These are phyloP conservation scores for Zea luxurians DNA, from an alignment of 176 grass and related monocot genomes.

Conservation along the genomic window DNA sequence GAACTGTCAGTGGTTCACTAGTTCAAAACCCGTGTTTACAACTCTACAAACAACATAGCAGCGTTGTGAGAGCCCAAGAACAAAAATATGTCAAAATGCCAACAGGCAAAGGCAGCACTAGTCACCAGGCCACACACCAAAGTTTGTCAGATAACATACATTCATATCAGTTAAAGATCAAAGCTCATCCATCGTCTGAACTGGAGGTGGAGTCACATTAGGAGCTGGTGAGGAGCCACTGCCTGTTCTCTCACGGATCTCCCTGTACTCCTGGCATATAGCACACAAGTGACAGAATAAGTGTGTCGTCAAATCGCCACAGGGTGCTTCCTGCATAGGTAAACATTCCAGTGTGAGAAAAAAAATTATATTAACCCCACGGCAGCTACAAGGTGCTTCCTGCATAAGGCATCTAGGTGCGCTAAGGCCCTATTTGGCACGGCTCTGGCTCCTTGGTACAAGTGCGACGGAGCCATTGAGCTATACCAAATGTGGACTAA, in stretches of 20 bases:
- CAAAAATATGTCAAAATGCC: conserved; percentile 15
- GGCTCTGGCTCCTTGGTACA: too few species aligned
- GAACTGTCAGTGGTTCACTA: not conserved
- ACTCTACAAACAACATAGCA: not conserved
- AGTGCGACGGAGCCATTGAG: too few species aligned
- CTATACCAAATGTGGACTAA: not conserved
- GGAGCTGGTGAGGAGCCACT: conserved; percentile 27
- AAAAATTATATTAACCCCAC: too few species aligned
- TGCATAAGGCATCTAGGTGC: conserved; percentile 24
- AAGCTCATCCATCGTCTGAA: conserved; percentile 68
- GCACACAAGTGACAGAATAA: conserved; percentile 90
- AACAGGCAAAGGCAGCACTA: not conserved
- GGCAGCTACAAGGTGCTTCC: conserved; percentile 67
- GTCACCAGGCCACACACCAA: not conserved
- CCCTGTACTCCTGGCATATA: conserved; percentile 89
- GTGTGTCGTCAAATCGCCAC: conserved; percentile 78
- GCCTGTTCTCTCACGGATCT: conserved; percentile 69
- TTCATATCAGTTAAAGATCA: conserved; percentile 25
- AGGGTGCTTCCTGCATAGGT: conserved; percentile 71
- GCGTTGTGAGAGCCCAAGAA: conserved; percentile 23
- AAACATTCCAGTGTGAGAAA: not conserved
- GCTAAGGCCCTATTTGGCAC: too few species aligned
- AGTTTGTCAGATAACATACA: conserved; percentile 14
- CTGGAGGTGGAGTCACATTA: conserved; percentile 50
- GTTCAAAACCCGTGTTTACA: conserved; percentile 16